Conservation (phyloP, 2,329 filamentous ascomycete genomes). For the Beauveria brongniartii region DNA sequence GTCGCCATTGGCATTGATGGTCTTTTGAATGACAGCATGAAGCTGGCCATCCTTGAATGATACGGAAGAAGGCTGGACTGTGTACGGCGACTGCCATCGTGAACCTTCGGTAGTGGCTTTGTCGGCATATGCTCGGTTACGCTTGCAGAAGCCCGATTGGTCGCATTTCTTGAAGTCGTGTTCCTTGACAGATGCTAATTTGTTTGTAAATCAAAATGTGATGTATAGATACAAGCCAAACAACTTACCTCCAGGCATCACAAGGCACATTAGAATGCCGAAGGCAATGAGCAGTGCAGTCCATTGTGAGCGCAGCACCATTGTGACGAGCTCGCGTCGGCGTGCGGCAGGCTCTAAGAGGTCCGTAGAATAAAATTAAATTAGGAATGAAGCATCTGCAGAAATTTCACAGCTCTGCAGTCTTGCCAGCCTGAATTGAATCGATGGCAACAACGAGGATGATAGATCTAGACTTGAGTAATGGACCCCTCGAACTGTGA, state of each 20-base stretch:
- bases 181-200: conserved; percentile 75
- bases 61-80: conserved; percentile 62
- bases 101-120: conserved; percentile 55
- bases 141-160: conserved; percentile 94
- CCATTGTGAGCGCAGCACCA: conserved; percentile 35
- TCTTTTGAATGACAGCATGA: conserved; percentile 75
- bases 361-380: background rate
- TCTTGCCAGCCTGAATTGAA: conserved; percentile 1
- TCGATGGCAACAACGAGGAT: conserved; percentile 1
- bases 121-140: conserved; percentile 87
- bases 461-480: background rate
- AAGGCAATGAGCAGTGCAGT: conserved; percentile 54
- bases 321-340: conserved; percentile 4
- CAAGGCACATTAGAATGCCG: conserved; percentile 48
- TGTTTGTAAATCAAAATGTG: conserved; percentile 14
- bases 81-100: conserved; percentile 74
- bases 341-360: background rate
- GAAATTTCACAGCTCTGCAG: background rate
- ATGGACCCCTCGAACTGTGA: background rate
- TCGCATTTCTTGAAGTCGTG: conserved; percentile 95
- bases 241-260: conserved; percentile 53
- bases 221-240: background rate
- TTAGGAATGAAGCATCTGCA: conserved; percentile 5
- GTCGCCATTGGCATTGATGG: conserved; percentile 52
- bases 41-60: conserved; percentile 73